Conservation (phyloP, 164 flowering plant genomes). For the Echeveria elegans region DNA sequence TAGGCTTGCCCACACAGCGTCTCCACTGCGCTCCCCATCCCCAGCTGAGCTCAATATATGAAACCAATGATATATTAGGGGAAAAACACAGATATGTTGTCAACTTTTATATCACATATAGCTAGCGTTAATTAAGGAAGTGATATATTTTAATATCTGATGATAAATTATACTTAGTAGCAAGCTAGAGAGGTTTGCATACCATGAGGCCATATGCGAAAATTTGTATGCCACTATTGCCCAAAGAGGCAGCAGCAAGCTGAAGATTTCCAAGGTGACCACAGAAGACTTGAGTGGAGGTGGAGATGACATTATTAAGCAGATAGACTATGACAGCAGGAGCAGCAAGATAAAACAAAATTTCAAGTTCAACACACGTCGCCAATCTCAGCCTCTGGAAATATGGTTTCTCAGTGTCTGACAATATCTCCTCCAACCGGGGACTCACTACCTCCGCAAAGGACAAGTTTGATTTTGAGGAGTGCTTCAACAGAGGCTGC, state of each 20-base stretch:
- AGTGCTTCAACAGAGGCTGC: background rate
- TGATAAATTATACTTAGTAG: no score
- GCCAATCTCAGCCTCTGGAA: slow-evolving; percentile 11
- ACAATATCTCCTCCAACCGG: slow-evolving; percentile 11
- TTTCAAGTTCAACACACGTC: slow-evolving; percentile 11
- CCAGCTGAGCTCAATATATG: slow-evolving; percentile 17
- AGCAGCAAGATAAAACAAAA: slow-evolving; percentile 18
- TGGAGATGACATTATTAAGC: slow-evolving; percentile 20
- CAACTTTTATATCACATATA: no score
- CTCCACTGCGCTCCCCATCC: slow-evolving; percentile 46
- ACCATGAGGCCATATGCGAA: slow-evolving; percentile 24
- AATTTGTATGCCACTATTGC: slow-evolving; percentile 20
- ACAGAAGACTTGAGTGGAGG: slow-evolving; percentile 19
- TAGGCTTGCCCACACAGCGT: slow-evolving; percentile 39
- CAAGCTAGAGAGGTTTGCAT: background rate
- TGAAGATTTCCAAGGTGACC: slow-evolving; percentile 20
- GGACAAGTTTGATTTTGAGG: background rate
- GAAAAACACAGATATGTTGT: background rate
- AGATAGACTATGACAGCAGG: slow-evolving; percentile 25
- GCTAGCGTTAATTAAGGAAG: no score
- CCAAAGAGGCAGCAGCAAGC: slow-evolving; percentile 23
- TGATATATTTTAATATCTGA: no score
- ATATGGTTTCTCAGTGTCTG: slow-evolving; percentile 4
- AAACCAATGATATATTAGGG: background rate
- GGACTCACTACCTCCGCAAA: background rate